These are phyloP conservation scores for Termitomyces sp. DNA, from an alignment of 768 basidiomycete species.

Conservation along the genomic window DNA sequence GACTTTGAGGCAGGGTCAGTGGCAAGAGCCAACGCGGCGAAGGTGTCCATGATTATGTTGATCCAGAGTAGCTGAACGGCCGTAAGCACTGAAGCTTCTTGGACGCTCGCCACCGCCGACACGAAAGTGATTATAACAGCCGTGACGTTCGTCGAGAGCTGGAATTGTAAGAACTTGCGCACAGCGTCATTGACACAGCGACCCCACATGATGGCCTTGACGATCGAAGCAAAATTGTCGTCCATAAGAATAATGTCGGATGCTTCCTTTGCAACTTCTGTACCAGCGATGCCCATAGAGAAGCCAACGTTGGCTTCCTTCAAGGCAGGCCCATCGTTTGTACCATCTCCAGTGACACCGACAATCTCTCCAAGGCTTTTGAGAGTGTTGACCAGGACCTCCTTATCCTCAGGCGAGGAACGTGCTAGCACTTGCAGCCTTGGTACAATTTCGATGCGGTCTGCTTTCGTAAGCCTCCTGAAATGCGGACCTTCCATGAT, in stretches of 20 bases:
- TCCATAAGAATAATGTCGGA: slow-evolving; percentile 99
- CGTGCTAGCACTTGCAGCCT: slow-evolving; percentile 95
- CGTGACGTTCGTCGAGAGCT: slow-evolving; percentile 89
- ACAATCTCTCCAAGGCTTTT: slow-evolving; percentile 86
- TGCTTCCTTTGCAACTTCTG: slow-evolving; percentile 98
- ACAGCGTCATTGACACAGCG: slow-evolving; percentile 98
- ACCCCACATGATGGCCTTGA: slow-evolving; percentile 98
- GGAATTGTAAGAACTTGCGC: slow-evolving; percentile 96
- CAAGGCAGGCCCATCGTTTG: slow-evolving; percentile 95
- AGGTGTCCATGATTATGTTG: slow-evolving; percentile 98
- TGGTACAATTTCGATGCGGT: slow-evolving; percentile 81
- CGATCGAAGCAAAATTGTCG: slow-evolving; percentile 93
- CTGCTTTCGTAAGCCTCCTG: slow-evolving; percentile 62
- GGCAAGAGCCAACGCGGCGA: slow-evolving; percentile 95
- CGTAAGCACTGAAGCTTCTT: slow-evolving; percentile 81
- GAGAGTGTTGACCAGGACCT: slow-evolving; percentile 83
- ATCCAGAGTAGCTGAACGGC: slow-evolving; percentile 98
- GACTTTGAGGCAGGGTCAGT: slow-evolving; percentile 87
- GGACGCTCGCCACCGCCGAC: slow-evolving; percentile 72
- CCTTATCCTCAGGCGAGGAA: slow-evolving; percentile 97
- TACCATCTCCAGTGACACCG: slow-evolving; percentile 96
- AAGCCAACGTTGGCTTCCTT: slow-evolving; percentile 97
- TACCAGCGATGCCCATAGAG: slow-evolving; percentile 94
- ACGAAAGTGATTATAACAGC: slow-evolving; percentile 94
- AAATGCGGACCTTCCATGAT: slow-evolving; percentile 98